Conservation (phyloP, 2,329 filamentous ascomycete genomes). For the Hansfordia pulvinata region DNA sequence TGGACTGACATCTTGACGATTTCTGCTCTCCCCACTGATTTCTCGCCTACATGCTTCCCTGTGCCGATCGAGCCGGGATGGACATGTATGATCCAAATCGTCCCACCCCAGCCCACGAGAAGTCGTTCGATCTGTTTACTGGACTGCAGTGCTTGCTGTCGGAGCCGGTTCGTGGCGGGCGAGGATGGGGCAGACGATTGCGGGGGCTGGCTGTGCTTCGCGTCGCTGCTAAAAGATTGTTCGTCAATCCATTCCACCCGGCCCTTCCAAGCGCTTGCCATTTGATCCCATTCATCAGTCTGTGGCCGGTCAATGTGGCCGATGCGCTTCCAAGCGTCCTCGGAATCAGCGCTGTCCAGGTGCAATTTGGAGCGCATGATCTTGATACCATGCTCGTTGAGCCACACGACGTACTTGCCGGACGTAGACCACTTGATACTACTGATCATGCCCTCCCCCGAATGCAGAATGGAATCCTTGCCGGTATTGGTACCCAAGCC, state of each 20-base stretch:
- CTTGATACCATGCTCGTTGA: conserved; percentile 94
- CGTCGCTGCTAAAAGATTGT: conserved; percentile 59
- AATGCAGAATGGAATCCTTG: conserved; percentile 77
- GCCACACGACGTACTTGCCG: conserved; percentile 85
- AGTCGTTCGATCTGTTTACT: conserved; percentile 57
- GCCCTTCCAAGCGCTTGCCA: conserved; percentile 92
- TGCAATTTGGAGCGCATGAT: conserved; percentile 88
- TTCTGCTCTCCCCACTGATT: conserved; percentile 66
- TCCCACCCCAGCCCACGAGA: conserved; percentile 89
- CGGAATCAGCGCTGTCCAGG: conserved; percentile 60
- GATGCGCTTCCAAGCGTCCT: conserved; percentile 88
- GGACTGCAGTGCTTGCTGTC: conserved; percentile 31
- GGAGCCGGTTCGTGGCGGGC: conserved; percentile 30
- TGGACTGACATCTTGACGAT: conserved; percentile 80
- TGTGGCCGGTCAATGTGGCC: conserved; percentile 84
- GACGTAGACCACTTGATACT: conserved; percentile 91
- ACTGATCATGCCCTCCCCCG: conserved; percentile 81
- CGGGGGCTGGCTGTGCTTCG: conserved; percentile 30
- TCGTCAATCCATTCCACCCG: conserved; percentile 90
- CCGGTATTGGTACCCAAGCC: conserved; percentile 67
- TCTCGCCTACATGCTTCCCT: conserved; percentile 55
- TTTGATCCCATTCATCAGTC: conserved; percentile 82
- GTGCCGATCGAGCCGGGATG: conserved; percentile 58
- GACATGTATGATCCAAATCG: conserved; percentile 90
- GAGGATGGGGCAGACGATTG: conserved; percentile 22